Evolutionary conservation across 768 basidiomycete genomes (phyloP).

Genomic region (Cubamyces lactineus): DNA sequence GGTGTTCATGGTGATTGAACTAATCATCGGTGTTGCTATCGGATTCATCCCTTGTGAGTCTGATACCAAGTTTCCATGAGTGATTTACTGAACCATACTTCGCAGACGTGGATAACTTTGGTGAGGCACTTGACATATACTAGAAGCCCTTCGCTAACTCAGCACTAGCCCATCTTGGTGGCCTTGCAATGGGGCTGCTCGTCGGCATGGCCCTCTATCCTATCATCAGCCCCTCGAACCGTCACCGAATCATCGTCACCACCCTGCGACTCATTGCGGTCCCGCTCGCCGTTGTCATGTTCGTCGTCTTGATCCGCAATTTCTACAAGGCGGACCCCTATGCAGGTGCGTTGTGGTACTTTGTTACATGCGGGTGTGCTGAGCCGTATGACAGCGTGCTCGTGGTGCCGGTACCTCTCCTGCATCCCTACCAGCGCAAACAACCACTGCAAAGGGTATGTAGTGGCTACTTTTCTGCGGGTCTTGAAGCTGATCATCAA

Average conservation of each 20-base stretch:
- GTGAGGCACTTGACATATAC: constrained; percentile 38
- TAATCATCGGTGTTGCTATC: constrained; percentile 83
- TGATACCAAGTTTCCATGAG: not conserved
- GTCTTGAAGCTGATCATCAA: not conserved
- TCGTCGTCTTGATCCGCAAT: constrained; percentile 80
- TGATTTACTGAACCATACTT: constrained; percentile 2
- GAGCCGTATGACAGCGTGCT: constrained; percentile 58
- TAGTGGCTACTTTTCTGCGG: not conserved
- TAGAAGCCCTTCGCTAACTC: not conserved
- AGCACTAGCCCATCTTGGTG: constrained; percentile 77
- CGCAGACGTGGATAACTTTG: constrained; percentile 88
- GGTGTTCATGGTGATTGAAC: constrained; percentile 81
- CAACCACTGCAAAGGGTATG: constrained; percentile 62
- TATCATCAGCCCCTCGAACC: constrained; percentile 77
- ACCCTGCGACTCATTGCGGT: constrained; percentile 71
- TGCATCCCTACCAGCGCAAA: constrained; percentile 82
- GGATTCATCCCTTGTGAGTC: constrained; percentile 80
- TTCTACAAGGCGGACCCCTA: constrained; percentile 91
- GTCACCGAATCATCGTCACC: constrained; percentile 76
- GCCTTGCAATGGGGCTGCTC: constrained; percentile 83
- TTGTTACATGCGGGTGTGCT: not conserved
- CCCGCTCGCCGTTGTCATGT: constrained; percentile 77
- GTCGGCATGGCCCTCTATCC: constrained; percentile 86
- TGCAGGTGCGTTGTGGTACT: constrained; percentile 55
- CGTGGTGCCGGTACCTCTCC: constrained; percentile 87